These are phyloP conservation scores for Monosporascus sp. DNA, from an alignment of 2,329 filamentous ascomycete species.

Conservation along the genomic window DNA sequence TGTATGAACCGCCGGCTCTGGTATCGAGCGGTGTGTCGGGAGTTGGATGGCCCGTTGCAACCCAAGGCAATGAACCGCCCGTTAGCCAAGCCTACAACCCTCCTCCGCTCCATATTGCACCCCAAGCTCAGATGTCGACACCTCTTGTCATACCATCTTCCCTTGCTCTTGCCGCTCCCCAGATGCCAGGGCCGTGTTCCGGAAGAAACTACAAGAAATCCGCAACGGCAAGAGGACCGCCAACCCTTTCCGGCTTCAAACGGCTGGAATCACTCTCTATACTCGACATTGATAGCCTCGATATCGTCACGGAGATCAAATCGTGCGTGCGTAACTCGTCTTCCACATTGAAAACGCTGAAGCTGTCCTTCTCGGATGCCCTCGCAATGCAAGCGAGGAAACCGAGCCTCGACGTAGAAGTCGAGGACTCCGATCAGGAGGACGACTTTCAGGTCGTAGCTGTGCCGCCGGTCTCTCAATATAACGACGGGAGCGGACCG, in stretches of 20 bases:
- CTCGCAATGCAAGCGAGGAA: conserved; percentile 44
- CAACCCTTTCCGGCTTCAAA: conserved; percentile 53
- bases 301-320: conserved; percentile 50
- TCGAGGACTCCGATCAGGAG: conserved; percentile 47
- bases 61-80: not conserved
- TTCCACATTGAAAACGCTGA: conserved; percentile 47
- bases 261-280: conserved; percentile 47
- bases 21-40: conserved; percentile 29
- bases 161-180: conserved; percentile 25
- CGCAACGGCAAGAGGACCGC: conserved; percentile 32
- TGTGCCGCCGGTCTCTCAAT: conserved; percentile 14
- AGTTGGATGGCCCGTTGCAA: not conserved
- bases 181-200: conserved; percentile 28
- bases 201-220: conserved; percentile 29
- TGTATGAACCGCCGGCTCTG: conserved; percentile 45
- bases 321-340: conserved; percentile 50
- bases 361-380: conserved; percentile 52
- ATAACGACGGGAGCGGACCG: conserved; percentile 34
- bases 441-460: conserved; percentile 48
- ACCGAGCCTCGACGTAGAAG: conserved; percentile 33
- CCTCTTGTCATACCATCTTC: conserved; percentile 19
- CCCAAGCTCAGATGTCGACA: conserved; percentile 3
- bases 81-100: not conserved
- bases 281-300: conserved; percentile 55
- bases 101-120: not conserved